Conservation (phyloP, 2,329 filamentous ascomycete genomes). For the Pseudocercospora crystallina region DNA sequence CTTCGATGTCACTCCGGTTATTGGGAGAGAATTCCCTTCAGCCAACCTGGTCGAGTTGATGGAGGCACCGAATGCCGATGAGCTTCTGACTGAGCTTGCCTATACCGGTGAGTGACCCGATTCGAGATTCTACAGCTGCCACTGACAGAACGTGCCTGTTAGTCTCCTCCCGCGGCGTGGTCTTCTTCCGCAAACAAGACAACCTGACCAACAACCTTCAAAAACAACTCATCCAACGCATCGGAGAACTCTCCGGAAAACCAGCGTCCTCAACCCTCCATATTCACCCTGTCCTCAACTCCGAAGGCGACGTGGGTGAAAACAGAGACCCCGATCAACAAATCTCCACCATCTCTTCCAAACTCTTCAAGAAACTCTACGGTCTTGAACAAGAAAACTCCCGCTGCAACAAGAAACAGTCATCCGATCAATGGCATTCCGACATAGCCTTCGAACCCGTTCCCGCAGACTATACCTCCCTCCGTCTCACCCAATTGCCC, state of each 20-base stretch:
- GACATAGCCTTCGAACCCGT: constrained; percentile 66
- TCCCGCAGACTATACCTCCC: constrained; percentile 62
- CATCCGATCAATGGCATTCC: constrained; percentile 49
- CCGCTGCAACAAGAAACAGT: constrained; percentile 51
- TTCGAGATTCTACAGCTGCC: neutral
- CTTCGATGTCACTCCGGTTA: constrained; percentile 52
- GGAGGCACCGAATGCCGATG: constrained; percentile 38
- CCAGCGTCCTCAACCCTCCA: constrained; percentile 59
- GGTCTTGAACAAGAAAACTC: constrained; percentile 41
- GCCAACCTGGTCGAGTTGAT: constrained; percentile 33
- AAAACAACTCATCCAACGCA: constrained; percentile 61
- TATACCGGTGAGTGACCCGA: constrained; percentile 55
- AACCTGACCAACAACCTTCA: constrained; percentile 61
- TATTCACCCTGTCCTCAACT: constrained; percentile 60
- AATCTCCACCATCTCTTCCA: constrained; percentile 41
- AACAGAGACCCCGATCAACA: constrained; percentile 34
- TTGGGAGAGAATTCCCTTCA: constrained; percentile 50
- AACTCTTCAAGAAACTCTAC: constrained; percentile 36
- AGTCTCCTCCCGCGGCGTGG: constrained; percentile 69
- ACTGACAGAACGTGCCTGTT: neutral
- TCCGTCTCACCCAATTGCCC: constrained; percentile 58
- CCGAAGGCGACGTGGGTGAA: constrained; percentile 41
- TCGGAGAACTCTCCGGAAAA: constrained; percentile 60
- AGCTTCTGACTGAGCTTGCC: constrained; percentile 40
- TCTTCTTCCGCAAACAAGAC: constrained; percentile 66